phyloP scores from a whole-genome alignment of 2,329 filamentous ascomycete species.

The Dothistroma septosporum region DNA sequence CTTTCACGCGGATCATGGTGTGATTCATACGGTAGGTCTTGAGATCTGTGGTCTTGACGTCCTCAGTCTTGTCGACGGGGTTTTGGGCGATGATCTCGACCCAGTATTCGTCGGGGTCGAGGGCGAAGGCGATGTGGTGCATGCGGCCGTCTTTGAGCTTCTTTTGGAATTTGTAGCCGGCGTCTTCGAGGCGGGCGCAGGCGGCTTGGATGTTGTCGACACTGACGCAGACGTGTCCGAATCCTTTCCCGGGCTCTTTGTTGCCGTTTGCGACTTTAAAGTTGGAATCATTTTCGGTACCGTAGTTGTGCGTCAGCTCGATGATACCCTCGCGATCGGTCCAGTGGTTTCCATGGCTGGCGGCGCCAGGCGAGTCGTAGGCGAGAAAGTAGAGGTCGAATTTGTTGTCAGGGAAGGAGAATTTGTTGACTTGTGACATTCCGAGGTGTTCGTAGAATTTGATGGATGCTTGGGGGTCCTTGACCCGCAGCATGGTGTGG shows the following conservation, averaged over 20 bases:
- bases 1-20: conserved; percentile 91
- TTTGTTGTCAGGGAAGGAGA: conserved; percentile 78
- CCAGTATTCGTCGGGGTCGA: conserved; percentile 42
- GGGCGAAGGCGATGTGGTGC: conserved; percentile 64
- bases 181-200: conserved; percentile 83
- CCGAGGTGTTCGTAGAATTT: conserved; percentile 94
- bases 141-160: conserved; percentile 84
- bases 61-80: conserved; percentile 65
- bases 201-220: conserved; percentile 72
- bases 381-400: conserved; percentile 96
- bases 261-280: conserved; percentile 88
- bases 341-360: conserved; percentile 70
- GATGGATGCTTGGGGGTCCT: conserved; percentile 76
- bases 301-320: conserved; percentile 80
- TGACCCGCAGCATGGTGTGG: conserved; percentile 61
- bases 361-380: conserved; percentile 72
- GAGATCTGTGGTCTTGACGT: conserved; percentile 67
- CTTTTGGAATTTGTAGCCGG: conserved; percentile 93
- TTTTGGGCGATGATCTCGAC: conserved; percentile 77
- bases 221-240: conserved; percentile 78
- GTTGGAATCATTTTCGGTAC: conserved; percentile 77
- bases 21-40: conserved; percentile 63
- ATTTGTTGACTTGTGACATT: conserved; percentile 75
- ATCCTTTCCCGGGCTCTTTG: conserved; percentile 74
- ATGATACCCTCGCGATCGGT: conserved; percentile 73